Conservation (phyloP, 495 filamentous ascomycete genomes). For the Darksidea phi region DNA sequence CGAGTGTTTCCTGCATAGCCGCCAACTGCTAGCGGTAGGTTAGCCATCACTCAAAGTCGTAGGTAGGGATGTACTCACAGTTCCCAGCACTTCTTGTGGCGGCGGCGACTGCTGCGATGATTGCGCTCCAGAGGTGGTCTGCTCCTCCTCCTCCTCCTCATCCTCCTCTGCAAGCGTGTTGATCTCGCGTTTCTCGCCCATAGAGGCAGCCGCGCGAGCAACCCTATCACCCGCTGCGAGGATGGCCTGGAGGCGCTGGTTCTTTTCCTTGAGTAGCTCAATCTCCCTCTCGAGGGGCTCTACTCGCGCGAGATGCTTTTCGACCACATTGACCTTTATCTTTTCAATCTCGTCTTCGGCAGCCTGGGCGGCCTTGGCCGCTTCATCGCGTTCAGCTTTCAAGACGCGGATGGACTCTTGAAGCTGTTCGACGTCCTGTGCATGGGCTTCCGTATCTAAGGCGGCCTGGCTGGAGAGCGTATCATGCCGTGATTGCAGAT, state of each 20-base stretch:
- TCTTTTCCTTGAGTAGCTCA: slow-evolving; percentile 20
- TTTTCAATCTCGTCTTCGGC: slow-evolving; percentile 25
- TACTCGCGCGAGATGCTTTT: slow-evolving; percentile 28
- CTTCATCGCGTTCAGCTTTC: slow-evolving; percentile 12
- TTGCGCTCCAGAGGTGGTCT: slow-evolving; percentile 10
- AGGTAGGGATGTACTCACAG: slow-evolving; percentile 20
- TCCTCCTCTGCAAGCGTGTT: slow-evolving; percentile 24
- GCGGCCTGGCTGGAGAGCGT: slow-evolving; percentile 1
- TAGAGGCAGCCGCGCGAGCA: slow-evolving; percentile 28
- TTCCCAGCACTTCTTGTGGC: slow-evolving; percentile 25
- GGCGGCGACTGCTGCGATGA: slow-evolving; percentile 1
- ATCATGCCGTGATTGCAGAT: slow-evolving; percentile 16
- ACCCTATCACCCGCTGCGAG: slow-evolving; percentile 33
- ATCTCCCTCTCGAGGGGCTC: slow-evolving; percentile 32
- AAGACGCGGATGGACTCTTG: slow-evolving; percentile 18
- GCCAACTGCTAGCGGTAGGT: slow-evolving; percentile 33
- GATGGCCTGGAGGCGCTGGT: slow-evolving; percentile 28
- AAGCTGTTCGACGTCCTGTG: slow-evolving; percentile 17
- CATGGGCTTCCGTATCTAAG: slow-evolving; percentile 7
- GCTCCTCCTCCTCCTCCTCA: slow-evolving; percentile 30
- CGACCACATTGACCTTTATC: slow-evolving; percentile 31
- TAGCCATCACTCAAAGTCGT: slow-evolving; percentile 12
- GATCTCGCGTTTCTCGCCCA: slow-evolving; percentile 30
- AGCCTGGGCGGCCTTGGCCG: slow-evolving; percentile 4
- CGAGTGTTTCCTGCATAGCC: slow-evolving; percentile 33